Conservation (phyloP, 2,329 filamentous ascomycete species). For the Fusarium caatingaense region DNA sequence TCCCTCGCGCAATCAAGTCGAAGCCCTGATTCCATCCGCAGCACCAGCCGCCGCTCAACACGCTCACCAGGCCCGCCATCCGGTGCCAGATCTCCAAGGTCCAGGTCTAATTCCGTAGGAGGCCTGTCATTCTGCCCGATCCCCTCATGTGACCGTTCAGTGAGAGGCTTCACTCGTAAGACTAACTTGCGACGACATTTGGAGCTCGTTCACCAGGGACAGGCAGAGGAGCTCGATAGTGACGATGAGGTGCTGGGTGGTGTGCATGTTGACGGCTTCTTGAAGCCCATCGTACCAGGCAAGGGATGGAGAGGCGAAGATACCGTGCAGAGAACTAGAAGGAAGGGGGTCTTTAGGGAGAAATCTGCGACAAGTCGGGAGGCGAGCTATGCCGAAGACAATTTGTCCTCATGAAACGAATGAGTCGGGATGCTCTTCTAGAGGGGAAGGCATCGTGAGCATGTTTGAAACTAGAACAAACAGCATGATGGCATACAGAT, state of each 20-base stretch:
- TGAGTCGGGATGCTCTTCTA: no score
- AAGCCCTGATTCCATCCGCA: constrained; percentile 41
- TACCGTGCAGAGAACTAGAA: constrained; percentile 18
- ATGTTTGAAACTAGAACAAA: neutral
- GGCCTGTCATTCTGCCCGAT: constrained; percentile 54
- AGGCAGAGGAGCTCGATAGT: constrained; percentile 52
- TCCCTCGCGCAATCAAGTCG: constrained; percentile 46
- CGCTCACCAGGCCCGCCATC: constrained; percentile 31
- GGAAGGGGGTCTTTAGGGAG: constrained; percentile 46
- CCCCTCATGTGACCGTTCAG: constrained; percentile 51
- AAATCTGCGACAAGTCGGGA: constrained; percentile 20
- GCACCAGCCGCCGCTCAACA: constrained; percentile 40
- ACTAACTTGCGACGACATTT: constrained; percentile 55
- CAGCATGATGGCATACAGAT: neutral
- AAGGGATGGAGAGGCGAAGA: constrained; percentile 61
- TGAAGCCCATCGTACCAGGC: constrained; percentile 64
- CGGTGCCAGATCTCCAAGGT: constrained; percentile 26
- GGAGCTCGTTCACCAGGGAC: constrained; percentile 53
- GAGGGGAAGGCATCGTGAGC: neutral
- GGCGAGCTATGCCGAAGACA: constrained; percentile 25
- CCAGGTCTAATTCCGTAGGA: constrained; percentile 49
- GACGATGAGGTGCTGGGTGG: constrained; percentile 69
- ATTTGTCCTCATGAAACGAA: constrained; percentile 17
- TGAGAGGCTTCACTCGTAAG: constrained; percentile 51
- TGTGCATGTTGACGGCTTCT: constrained; percentile 76